Conservation (phyloP, 495 filamentous ascomycete species). For the Monascus purpureus region DNA sequence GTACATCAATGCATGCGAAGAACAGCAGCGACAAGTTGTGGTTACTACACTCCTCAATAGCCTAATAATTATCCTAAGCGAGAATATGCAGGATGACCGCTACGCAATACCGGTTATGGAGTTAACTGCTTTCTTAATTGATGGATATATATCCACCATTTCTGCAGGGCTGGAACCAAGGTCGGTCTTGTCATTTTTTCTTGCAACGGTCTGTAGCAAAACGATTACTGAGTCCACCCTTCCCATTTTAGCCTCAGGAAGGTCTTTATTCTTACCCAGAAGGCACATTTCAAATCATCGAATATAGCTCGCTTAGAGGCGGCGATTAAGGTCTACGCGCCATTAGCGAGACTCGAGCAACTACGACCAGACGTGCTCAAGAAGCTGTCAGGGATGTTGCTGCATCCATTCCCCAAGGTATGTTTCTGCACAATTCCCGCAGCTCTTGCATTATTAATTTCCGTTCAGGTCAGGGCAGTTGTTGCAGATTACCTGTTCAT, state of each 20-base stretch:
- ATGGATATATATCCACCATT: slow-evolving; percentile 16
- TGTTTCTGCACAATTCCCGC: slow-evolving; percentile 12
- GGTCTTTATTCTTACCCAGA: slow-evolving; percentile 56
- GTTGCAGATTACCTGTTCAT: slow-evolving; percentile 26
- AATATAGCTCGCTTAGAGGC: slow-evolving; percentile 68
- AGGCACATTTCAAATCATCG: slow-evolving; percentile 66
- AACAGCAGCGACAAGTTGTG: slow-evolving; percentile 13
- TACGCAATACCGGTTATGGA: slow-evolving; percentile 64
- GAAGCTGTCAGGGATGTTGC: slow-evolving; percentile 44
- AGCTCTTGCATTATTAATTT: background rate
- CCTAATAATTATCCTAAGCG: slow-evolving; percentile 27
- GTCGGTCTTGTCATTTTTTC: slow-evolving; percentile 3
- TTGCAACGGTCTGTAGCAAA: too few species aligned
- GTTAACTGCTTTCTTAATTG: slow-evolving; percentile 59
- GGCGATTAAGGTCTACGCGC: slow-evolving; percentile 62
- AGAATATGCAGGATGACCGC: slow-evolving; percentile 46
- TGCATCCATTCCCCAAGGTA: slow-evolving; percentile 52
- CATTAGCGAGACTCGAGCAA: slow-evolving; percentile 32
- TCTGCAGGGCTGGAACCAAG: slow-evolving; percentile 9
- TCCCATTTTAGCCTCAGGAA: slow-evolving; percentile 30
- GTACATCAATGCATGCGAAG: slow-evolving; percentile 23
- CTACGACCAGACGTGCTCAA: slow-evolving; percentile 31
- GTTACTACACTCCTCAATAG: slow-evolving; percentile 24
- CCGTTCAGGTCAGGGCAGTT: slow-evolving; percentile 19
- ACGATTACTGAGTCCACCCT: too few species aligned